Percentiles rank a stretch among this genome's conserved stretches.
phyloP scores from a whole-genome alignment of 2,329 filamentous ascomycete genomes.

The Paecilomyces sp. region DNA sequence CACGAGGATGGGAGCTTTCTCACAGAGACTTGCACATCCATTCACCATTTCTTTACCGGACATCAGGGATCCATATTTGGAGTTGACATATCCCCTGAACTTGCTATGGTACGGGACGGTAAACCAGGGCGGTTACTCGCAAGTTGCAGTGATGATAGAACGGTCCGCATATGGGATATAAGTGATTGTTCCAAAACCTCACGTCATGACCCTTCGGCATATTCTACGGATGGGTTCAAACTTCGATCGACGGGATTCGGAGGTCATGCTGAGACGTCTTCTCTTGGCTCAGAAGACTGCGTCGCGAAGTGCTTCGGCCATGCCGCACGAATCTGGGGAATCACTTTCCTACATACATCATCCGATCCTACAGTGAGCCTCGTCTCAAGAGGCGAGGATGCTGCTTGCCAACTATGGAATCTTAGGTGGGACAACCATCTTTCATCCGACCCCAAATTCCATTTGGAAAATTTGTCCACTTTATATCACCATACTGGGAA shows the following conservation, averaged over 20 bases:
- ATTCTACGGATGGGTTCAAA: slow-evolving; percentile 28
- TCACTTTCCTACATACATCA: slow-evolving; percentile 53
- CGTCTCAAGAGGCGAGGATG: slow-evolving; percentile 80
- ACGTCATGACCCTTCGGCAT: slow-evolving; percentile 23
- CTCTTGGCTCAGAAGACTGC: slow-evolving; percentile 37
- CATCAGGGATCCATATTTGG: slow-evolving; percentile 95
- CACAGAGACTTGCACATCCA: slow-evolving; percentile 23
- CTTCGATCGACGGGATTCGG: slow-evolving; percentile 59
- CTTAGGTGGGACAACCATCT: slow-evolving; percentile 34
- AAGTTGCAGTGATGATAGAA: slow-evolving; percentile 92
- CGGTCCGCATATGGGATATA: slow-evolving; percentile 81
- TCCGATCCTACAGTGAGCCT: slow-evolving; percentile 40
- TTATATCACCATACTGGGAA: slow-evolving; percentile 71
- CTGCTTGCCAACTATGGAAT: slow-evolving; percentile 66
- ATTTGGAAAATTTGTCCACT: slow-evolving; percentile 40
- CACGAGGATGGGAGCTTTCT: slow-evolving; percentile 5
- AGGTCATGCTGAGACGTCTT: slow-evolving; percentile 25
- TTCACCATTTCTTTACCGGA: slow-evolving; percentile 53
- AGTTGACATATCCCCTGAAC: slow-evolving; percentile 63
- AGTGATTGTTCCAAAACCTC: slow-evolving; percentile 42
- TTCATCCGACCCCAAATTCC: slow-evolving; percentile 10
- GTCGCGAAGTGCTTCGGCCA: slow-evolving; percentile 79
- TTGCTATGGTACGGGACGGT: slow-evolving; percentile 32
- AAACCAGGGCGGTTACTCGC: slow-evolving; percentile 58
- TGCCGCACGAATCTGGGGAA: slow-evolving; percentile 79